Base-by-base conservation (phyloP, 345 rosid genomes). In the Aurinia saxatilis region DNA sequence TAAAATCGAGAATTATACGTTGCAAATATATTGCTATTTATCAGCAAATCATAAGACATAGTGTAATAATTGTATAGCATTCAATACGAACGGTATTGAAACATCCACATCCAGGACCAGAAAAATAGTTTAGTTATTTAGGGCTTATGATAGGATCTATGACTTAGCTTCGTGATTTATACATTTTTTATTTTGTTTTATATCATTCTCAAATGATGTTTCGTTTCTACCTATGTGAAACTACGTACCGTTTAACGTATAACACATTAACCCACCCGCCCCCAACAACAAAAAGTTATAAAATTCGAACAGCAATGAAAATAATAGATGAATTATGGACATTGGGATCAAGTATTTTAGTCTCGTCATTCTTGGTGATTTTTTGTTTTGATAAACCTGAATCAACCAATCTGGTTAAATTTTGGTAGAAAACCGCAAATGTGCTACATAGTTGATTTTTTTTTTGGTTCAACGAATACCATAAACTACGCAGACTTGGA, bases 101-200 rank as follows among this genome's bases (percentile, higher is more conserved):
- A 13, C 42, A 51, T 52, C 25, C 41, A 64, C 36, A 54, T 54
- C 30, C 37, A 35, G 29, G 52, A 44, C 53, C 12, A 33, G n/a
- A 36, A 23, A 16, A 9, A 1, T 37, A 47, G 8, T 17, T 45
- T 15, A 66, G 19, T 57, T 57, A 49, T 49, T 29, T 39, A 39
- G 19, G 29, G 29, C 2, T 5, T 57, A 49, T 39, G 34, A 48
- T 57, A 49, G 10, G 5, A 67, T 39, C 18, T 49, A 39, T 57
- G 38, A 40, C 51, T 4, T 39, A 67, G 47, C 16, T 59, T 59
- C 46, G 27, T 59, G 46, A 42, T 59, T n/a, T 67, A 38, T 33
- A 29, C 35, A 66, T 13, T 4, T 30, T 30, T 18, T 19, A 14
- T 13, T 14, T 6, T 30, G 37, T 42, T 65, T 53, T 52, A 14